These are phyloP conservation scores for Cladobotryum mycophilum DNA, from an alignment of 2,329 filamentous ascomycete species.

Conservation along the genomic window DNA sequence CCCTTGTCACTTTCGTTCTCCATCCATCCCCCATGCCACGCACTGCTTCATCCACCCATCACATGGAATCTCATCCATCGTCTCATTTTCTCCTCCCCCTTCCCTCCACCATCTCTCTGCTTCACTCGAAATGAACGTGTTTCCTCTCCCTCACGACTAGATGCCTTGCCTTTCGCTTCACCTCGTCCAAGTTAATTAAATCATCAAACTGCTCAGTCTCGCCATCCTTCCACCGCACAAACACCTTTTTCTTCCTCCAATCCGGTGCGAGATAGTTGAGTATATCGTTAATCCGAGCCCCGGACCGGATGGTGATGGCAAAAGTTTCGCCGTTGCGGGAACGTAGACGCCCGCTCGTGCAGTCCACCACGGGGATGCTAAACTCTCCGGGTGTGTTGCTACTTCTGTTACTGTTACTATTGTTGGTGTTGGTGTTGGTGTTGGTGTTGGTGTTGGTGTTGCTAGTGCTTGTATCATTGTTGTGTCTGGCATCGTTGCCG, in stretches of 20 bases:
- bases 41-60: too few species aligned
- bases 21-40: too few species aligned
- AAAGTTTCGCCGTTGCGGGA: conserved; percentile 15
- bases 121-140: conserved; percentile 17
- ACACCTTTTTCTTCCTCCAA: conserved; percentile 16
- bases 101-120: background rate
- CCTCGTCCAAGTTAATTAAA: conserved; percentile 16
- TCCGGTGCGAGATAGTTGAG: conserved; percentile 20
- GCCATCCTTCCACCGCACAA: conserved; percentile 24
- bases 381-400: background rate
- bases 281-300: conserved; percentile 15
- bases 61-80: background rate
- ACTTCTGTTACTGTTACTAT: too few species aligned
- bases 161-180: conserved; percentile 14
- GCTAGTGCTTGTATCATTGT: too few species aligned
- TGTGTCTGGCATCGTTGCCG: background rate
- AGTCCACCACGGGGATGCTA: conserved; percentile 18
- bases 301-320: conserved; percentile 16
- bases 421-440: background rate
- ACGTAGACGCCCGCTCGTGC: conserved; percentile 12
- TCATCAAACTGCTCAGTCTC: conserved; percentile 18
- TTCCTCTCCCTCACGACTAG: conserved; percentile 21
- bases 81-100: background rate
- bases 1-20: too few species aligned
- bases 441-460: too few species aligned